Evolutionary conservation across 2,329 filamentous ascomycete genomes (phyloP).

Genomic region (Neofusicoccum sp.): DNA sequence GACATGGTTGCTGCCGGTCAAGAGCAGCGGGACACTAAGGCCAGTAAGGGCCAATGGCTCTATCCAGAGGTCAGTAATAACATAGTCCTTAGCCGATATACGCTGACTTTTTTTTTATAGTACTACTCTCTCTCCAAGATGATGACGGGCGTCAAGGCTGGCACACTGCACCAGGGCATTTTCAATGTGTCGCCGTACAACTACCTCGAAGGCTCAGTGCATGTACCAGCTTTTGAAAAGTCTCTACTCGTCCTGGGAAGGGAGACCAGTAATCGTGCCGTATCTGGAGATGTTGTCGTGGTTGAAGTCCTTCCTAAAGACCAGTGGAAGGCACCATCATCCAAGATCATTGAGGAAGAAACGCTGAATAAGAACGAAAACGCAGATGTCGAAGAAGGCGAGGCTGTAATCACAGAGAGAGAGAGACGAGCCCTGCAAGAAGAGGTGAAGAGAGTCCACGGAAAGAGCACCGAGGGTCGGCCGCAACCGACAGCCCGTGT

Average conservation of each 20-base stretch:
- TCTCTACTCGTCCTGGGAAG: constrained; percentile 82
- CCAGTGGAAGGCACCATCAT: constrained; percentile 95
- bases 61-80: constrained; percentile 64
- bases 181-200: constrained; percentile 98
- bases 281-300: constrained; percentile 89
- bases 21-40: constrained; percentile 63
- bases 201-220: constrained; percentile 89
- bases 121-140: constrained; percentile 87
- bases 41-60: constrained; percentile 67
- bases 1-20: constrained; percentile 89
- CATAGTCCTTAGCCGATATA: too few species aligned
- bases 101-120: constrained; percentile 19
- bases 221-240: constrained; percentile 86
- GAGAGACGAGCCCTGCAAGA: constrained; percentile 87
- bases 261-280: constrained; percentile 92
- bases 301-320: constrained; percentile 90
- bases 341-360: constrained; percentile 94
- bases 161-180: constrained; percentile 86
- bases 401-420: constrained; percentile 78
- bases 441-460: constrained; percentile 83
- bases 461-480: constrained; percentile 69
- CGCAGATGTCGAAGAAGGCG: constrained; percentile 72
- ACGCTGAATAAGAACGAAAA: constrained; percentile 90
- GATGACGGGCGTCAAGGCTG: constrained; percentile 88
- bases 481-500: constrained; percentile 89